Evolutionary conservation across 2,329 filamentous ascomycete genomes (phyloP).

Genomic region (Lecanicillium sp.): DNA sequence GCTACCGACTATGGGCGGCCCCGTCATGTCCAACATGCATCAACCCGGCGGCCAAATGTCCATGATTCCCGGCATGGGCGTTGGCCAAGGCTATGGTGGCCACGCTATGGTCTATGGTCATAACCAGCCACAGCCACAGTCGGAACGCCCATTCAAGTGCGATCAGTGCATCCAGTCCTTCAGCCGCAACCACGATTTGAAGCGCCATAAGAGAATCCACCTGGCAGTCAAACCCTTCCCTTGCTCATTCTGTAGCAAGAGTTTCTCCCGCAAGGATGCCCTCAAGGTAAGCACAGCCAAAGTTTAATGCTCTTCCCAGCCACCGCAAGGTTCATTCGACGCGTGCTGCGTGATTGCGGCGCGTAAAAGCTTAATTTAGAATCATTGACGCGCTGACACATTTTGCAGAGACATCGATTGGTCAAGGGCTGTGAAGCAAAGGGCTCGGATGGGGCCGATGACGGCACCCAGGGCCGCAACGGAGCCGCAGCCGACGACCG

Average conservation of each 20-base stretch:
- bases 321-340: too few species aligned
- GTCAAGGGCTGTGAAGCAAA: slow-evolving; percentile 54
- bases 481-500: neutral
- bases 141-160: slow-evolving; percentile 90
- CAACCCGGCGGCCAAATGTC: slow-evolving; percentile 66
- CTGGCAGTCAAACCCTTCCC: slow-evolving; percentile 93
- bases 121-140: slow-evolving; percentile 40
- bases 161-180: slow-evolving; percentile 90
- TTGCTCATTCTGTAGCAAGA: slow-evolving; percentile 87
- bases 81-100: slow-evolving; percentile 46
- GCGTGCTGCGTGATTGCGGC: neutral
- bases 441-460: slow-evolving; percentile 17
- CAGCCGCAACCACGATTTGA: slow-evolving; percentile 92
- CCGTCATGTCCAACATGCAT: slow-evolving; percentile 71
- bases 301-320: neutral
- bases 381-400: slow-evolving; percentile 2
- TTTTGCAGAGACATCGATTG: slow-evolving; percentile 48
- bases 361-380: neutral
- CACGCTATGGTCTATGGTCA: slow-evolving; percentile 51
- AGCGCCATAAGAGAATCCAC: slow-evolving; percentile 93
- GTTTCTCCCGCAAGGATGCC: slow-evolving; percentile 93
- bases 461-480: slow-evolving; percentile 15
- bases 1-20: slow-evolving; percentile 54
- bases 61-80: slow-evolving; percentile 55
- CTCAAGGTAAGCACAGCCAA: slow-evolving; percentile 66